Percentiles rank a stretch among this genome's conserved stretches.
These are phyloP conservation scores for Vinca major DNA, from an alignment of 305 asterid genomes.

Conservation along the genomic window DNA sequence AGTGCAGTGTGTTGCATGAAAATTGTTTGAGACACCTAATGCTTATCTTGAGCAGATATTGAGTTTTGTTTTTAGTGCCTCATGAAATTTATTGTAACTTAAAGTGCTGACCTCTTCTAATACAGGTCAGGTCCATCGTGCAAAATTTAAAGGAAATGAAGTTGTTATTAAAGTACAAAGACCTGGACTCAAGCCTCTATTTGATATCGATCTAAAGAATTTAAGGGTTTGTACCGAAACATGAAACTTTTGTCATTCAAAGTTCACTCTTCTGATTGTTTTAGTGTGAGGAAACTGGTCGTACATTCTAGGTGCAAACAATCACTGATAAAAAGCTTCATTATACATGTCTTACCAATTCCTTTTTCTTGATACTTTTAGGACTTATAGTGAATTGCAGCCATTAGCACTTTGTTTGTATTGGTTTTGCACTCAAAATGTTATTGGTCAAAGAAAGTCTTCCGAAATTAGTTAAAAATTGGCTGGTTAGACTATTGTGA, in stretches of 20 bases:
- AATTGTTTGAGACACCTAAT: background rate
- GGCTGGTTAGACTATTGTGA: conserved; percentile 6
- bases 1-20: background rate
- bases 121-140: conserved; percentile 92
- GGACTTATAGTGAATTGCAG: background rate
- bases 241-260: conserved; percentile 3
- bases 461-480: conserved; percentile 4
- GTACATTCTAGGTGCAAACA: background rate
- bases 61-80: background rate
- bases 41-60: background rate
- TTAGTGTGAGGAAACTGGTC: background rate
- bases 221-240: conserved; percentile 49
- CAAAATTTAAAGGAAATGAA: conserved; percentile 57
- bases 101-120: background rate
- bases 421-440: background rate
- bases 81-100: background rate
- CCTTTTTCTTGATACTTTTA: background rate
- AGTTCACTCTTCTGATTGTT: background rate
- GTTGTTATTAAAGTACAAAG: conserved; percentile 77
- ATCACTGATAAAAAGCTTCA: background rate
- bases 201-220: conserved; percentile 78
- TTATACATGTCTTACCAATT: background rate
- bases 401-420: background rate
- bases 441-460: background rate
- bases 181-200: conserved; percentile 79